phyloP scores from a whole-genome alignment of 768 basidiomycete genomes.

The Cyathus striatus region DNA sequence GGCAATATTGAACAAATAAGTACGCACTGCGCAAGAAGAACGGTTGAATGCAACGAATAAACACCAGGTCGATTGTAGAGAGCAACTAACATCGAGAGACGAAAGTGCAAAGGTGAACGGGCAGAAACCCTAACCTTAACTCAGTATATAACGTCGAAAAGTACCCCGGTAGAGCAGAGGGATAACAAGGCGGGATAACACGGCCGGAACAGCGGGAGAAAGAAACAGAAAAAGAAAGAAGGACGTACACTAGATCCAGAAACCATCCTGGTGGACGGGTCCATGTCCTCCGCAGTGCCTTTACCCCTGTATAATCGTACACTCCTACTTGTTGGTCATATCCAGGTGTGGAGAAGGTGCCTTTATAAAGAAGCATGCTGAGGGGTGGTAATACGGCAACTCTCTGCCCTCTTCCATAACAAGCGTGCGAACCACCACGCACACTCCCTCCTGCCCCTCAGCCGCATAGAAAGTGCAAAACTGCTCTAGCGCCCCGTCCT shows the following conservation, averaged over 20 bases:
- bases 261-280: conserved; percentile 82
- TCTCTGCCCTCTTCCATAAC: conserved; percentile 35
- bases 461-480: conserved; percentile 63
- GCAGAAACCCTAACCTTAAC: too few species aligned
- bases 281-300: conserved; percentile 65
- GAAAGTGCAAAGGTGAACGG: too few species aligned
- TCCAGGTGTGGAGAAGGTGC: conserved; percentile 49
- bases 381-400: conserved; percentile 89
- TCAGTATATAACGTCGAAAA: too few species aligned
- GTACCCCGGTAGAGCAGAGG: too few species aligned
- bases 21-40: too few species aligned
- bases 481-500: conserved; percentile 76
- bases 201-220: too few species aligned
- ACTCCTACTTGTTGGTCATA: too few species aligned
- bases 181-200: too few species aligned
- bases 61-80: too few species aligned
- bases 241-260: conserved; percentile 75
- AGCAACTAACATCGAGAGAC: too few species aligned
- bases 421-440: conserved; percentile 54
- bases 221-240: background rate
- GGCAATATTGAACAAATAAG: too few species aligned
- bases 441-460: conserved; percentile 8
- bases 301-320: conserved; percentile 5
- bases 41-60: too few species aligned
- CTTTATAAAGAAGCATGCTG: conserved; percentile 87